Percentiles rank a stretch among this genome's conserved stretches.
Evolutionary conservation across 1,284 basidiomycete genomes (phyloP).

Genomic region (Ustilago cynodontis): DNA sequence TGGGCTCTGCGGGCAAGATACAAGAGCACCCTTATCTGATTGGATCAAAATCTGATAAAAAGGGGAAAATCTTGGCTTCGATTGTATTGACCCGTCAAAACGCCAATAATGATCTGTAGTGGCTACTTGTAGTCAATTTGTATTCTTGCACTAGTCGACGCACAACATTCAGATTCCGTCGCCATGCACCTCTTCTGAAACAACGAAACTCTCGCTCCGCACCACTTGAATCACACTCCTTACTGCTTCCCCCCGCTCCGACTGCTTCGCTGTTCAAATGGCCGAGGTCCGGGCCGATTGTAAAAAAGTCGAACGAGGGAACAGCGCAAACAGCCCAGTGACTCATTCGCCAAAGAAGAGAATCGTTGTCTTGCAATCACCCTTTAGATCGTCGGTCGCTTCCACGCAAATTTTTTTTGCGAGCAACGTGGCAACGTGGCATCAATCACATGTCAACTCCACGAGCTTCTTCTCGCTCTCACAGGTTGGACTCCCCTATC

Average conservation of each 20-base stretch:
- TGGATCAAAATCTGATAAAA: constrained; percentile 30
- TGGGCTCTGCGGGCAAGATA: not conserved
- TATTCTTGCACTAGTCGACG: constrained; percentile 19
- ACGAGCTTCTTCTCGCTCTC: too few relatives aligned
- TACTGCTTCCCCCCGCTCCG: too few relatives aligned
- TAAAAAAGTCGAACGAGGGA: not conserved
- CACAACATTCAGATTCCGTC: constrained; percentile 5
- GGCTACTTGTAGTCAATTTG: not conserved
- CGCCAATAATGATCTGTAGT: not conserved
- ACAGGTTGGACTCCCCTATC: too few relatives aligned
- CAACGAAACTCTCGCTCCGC: not conserved
- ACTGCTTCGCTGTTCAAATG: too few relatives aligned
- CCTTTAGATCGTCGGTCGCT: not conserved
- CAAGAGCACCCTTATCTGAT: constrained; percentile 22
- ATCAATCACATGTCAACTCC: constrained; percentile 11
- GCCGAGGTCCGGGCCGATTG: not conserved
- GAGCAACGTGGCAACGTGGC: constrained; percentile 14
- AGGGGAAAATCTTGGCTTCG: not conserved
- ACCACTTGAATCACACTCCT: too few relatives aligned
- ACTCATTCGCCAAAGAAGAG: not conserved
- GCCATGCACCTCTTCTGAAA: constrained; percentile 14
- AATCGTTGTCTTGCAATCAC: not conserved
- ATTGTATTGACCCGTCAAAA: not conserved
- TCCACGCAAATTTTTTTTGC: not conserved
- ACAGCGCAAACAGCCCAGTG: not conserved